Conservation (phyloP, 768 basidiomycete genomes). For the Lactifluus pinguis region DNA sequence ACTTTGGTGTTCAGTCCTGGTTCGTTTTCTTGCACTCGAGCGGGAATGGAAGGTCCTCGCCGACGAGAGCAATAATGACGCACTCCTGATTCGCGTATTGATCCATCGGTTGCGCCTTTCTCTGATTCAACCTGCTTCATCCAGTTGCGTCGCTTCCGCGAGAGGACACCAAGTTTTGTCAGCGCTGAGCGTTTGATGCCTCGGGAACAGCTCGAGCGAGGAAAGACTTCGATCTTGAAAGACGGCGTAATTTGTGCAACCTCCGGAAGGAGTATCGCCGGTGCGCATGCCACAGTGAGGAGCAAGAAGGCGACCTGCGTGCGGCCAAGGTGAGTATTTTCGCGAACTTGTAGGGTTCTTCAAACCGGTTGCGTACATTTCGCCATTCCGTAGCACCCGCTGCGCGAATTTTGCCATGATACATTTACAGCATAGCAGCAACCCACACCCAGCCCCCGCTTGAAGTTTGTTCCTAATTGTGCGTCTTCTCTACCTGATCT, state of each 20-base stretch:
- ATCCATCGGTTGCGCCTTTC: not conserved
- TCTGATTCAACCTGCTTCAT: not conserved
- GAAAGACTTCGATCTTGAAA: not conserved
- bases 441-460: not conserved
- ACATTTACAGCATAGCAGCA: not conserved
- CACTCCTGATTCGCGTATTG: not conserved
- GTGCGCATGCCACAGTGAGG: not conserved
- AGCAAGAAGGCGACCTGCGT: not conserved
- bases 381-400: slow-evolving; percentile 4
- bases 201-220: not conserved
- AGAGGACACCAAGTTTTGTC: slow-evolving; percentile 2
- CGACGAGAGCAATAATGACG: not conserved
- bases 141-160: slow-evolving; percentile 9
- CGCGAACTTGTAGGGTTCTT: not conserved
- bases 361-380: slow-evolving; percentile 8
- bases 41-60: not conserved
- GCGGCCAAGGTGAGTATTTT: not conserved
- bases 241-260: not conserved
- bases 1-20: not conserved
- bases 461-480: not conserved
- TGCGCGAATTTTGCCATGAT: slow-evolving; percentile 12
- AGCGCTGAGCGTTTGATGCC: not conserved
- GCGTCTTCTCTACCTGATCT: not conserved
- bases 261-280: not conserved
- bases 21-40: not conserved